Conservation (phyloP, 306 rosid genomes). For the Vigna hirtella region DNA sequence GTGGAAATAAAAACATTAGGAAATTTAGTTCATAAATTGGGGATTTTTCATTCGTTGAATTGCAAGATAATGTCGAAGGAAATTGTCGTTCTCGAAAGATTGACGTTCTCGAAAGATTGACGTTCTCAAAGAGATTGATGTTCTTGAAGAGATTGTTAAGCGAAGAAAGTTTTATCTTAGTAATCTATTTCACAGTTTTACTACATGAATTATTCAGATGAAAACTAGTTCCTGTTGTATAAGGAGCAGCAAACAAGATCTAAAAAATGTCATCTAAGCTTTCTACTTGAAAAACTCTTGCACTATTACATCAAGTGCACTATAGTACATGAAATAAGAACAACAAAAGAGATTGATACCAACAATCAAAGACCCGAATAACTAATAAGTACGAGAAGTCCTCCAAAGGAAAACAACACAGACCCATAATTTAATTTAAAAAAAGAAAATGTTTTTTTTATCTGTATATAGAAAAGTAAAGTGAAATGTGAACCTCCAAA, state of each 20-base stretch:
- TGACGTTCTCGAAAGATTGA: too few relatives aligned
- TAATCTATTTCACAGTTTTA: neutral
- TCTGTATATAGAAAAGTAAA: neutral
- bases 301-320: conserved; percentile 3
- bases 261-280: neutral
- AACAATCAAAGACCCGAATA: neutral
- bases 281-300: neutral
- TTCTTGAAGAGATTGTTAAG: too few relatives aligned
- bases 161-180: neutral
- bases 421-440: neutral
- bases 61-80: too few relatives aligned
- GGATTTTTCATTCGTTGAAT: too few relatives aligned
- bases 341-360: neutral
- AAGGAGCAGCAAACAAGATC: neutral
- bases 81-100: too few relatives aligned
- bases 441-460: too few relatives aligned
- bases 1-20: too few relatives aligned
- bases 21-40: too few relatives aligned
- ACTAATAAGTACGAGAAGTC: neutral
- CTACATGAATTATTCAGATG: neutral
- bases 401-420: neutral
- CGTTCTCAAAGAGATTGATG: too few relatives aligned
- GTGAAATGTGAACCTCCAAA: conserved; percentile 69
- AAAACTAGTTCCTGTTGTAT: neutral
- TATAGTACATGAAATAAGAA: conserved; percentile 5